These are phyloP conservation scores for Fusarium sp. DNA, from an alignment of 2,329 filamentous ascomycete genomes.

Conservation along the genomic window DNA sequence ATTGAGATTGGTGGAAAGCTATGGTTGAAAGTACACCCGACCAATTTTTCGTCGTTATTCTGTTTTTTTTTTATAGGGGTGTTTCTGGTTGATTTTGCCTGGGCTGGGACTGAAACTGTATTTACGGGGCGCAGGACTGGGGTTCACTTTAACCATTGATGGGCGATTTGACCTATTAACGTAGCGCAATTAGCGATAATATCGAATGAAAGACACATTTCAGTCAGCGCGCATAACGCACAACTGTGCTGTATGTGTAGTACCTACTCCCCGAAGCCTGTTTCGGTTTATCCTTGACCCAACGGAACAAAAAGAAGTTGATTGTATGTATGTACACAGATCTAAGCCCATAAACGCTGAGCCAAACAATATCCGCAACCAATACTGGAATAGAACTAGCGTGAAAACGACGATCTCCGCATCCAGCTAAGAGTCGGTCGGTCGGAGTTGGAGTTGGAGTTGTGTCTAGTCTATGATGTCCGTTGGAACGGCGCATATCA, in stretches of 20 bases:
- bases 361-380: conserved; percentile 22
- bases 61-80: conserved; percentile 5
- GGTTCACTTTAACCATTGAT: conserved; percentile 6
- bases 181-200: conserved; percentile 49
- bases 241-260: neutral
- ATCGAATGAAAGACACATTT: conserved; percentile 24
- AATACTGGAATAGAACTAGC: conserved; percentile 36
- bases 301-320: too few relatives aligned
- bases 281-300: too few relatives aligned
- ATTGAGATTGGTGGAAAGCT: conserved; percentile 37
- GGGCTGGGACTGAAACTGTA: conserved; percentile 8
- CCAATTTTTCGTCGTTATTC: conserved; percentile 11
- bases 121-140: conserved; percentile 25
- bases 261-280: neutral
- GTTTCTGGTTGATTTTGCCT: conserved; percentile 33
- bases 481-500: conserved; percentile 42
- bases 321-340: too few relatives aligned
- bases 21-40: conserved; percentile 44
- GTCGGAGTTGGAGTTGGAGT: conserved; percentile 31
- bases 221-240: conserved; percentile 3
- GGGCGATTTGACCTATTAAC: conserved; percentile 35
- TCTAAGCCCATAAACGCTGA: neutral
- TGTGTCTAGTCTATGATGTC: conserved; percentile 32
- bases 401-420: conserved; percentile 6
- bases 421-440: neutral